These are phyloP conservation scores for Suillus brevipes DNA, from an alignment of 768 basidiomycete species.

Conservation along the genomic window DNA sequence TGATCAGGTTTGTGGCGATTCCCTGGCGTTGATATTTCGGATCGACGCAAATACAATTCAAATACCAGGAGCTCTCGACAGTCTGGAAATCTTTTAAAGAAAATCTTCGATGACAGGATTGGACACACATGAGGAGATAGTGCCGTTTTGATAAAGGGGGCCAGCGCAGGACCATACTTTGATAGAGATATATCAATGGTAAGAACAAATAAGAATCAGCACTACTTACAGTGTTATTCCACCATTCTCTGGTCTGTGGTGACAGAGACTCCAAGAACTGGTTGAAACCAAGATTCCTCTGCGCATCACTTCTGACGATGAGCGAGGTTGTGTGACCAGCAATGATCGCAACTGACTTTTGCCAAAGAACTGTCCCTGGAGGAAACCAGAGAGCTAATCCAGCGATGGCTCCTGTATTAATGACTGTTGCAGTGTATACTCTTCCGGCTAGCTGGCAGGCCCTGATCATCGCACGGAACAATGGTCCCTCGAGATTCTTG, in stretches of 20 bases:
- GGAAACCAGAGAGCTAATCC: constrained; percentile 1
- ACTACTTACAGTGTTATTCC: neutral
- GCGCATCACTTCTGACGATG: neutral
- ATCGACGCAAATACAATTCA: neutral
- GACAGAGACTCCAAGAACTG: neutral
- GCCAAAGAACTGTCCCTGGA: neutral
- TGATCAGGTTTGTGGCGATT: neutral
- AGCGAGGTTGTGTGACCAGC: neutral
- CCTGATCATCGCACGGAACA: neutral
- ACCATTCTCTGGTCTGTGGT: neutral
- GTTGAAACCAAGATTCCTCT: neutral
- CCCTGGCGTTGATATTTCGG: neutral
- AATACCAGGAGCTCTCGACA: neutral
- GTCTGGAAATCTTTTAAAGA: neutral
- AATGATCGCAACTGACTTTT: neutral
- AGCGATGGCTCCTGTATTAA: neutral
- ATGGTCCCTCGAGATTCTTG: neutral
- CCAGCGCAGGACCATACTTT: neutral
- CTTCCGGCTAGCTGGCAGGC: neutral
- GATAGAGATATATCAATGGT: neutral
- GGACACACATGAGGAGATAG: neutral
- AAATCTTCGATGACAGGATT: neutral
- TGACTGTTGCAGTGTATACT: neutral
- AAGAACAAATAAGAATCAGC: neutral
- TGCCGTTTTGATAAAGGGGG: neutral